Evolutionary conservation across 2,329 filamentous ascomycete species (phyloP).

Genomic region (Colletotrichum higginsianum): DNA sequence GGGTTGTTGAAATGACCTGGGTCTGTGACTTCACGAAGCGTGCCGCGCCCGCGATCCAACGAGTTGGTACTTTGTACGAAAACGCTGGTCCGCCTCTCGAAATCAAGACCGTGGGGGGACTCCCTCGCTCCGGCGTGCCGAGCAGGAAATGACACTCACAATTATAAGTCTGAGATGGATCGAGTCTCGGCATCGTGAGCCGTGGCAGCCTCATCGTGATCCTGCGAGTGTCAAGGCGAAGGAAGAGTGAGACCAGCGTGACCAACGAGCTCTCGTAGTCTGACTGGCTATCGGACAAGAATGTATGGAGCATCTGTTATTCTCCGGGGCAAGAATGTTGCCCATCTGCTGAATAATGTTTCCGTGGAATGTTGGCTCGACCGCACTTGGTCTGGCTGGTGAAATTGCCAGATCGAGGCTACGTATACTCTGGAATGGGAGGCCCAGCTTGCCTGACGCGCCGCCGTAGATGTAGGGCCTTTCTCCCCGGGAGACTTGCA

Average conservation of each 20-base stretch:
- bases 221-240: background rate
- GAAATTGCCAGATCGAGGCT: background rate
- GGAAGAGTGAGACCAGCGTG: background rate
- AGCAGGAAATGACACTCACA: constrained; percentile 16
- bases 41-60: constrained; percentile 19
- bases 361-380: constrained; percentile 14
- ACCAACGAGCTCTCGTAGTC: background rate
- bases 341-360: background rate
- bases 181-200: constrained; percentile 27
- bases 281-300: background rate
- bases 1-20: constrained; percentile 15
- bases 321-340: constrained; percentile 14
- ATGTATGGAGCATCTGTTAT: background rate
- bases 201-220: constrained; percentile 13
- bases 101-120: constrained; percentile 21
- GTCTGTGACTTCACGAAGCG: constrained; percentile 16
- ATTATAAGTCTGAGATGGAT: constrained; percentile 20
- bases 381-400: background rate
- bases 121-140: background rate
- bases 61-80: background rate
- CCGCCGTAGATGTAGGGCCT: background rate
- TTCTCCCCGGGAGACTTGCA: constrained; percentile 12
- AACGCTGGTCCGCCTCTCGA: background rate
- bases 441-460: background rate
- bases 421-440: background rate